Base-by-base conservation (phyloP, 73 alveolate genomes). In the Chromera velia region DNA sequence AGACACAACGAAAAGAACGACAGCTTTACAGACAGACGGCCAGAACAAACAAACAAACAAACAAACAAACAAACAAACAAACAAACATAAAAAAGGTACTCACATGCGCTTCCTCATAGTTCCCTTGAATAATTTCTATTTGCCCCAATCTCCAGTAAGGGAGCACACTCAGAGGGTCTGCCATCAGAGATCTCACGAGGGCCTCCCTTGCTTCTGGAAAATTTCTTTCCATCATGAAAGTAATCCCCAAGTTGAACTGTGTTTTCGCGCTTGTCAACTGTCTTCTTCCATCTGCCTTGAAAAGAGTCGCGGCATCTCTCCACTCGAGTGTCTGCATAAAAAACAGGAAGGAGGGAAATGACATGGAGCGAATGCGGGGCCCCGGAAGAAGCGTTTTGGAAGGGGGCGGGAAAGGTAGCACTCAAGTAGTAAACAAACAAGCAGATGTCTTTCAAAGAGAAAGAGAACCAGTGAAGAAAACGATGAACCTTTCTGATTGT, bases 71-170 rank as follows among this genome's bases (percentile, higher is more conserved):
- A n/a, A n/a, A n/a, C n/a, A n/a, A n/a, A n/a, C n/a, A n/a, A n/a
- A n/a, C n/a, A n/a, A n/a, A n/a, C n/a, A n/a, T n/a, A n/a, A n/a
- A n/a, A n/a, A n/a, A n/a, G n/a, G n/a, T n/a, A n/a, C n/a, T n/a
- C n/a, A 9, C 74, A 28, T 68, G 80, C 0, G 85, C 78, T 1
- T 45, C 74, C 0, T 64, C 46, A 33, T 45, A 17, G 55, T 70
- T 46, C 17, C 80, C 73, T 29, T 65, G 79, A 67, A 66, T 69
- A 68, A 79, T 45, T 0, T 27, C 68, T 47, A 79, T 79, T 49
- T 79, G 85, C 33, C 80, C 85, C 18, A 74, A 48, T 13, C 65
- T 73, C 34, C 69, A 79, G 29, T 34, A 28, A 0, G 85, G 85
- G 74, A 40, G 55, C 55, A 40, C 55, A 13, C 55, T 40, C 55